A percentile compares a stretch with the other conserved stretches of the same genome.
Conservation (phyloP, 257 asterid species). For the Knoxia roxburghii region DNA sequence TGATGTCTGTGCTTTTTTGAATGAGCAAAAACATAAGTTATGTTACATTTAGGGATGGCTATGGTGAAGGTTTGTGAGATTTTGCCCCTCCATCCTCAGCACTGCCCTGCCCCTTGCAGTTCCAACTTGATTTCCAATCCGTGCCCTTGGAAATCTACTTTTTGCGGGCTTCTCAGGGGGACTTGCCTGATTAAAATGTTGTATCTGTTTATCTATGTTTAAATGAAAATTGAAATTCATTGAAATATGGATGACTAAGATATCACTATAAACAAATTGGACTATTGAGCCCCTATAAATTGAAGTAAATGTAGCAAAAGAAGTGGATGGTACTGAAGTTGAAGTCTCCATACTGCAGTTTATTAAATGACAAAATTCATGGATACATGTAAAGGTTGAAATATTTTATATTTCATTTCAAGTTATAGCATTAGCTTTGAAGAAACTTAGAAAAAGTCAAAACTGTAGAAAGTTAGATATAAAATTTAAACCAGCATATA, state of each 20-base stretch:
- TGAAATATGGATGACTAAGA: not conserved
- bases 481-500: too few relatives aligned
- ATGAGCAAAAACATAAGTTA: not conserved
- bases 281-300: not conserved
- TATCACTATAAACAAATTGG: not conserved
- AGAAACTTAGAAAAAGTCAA: not conserved
- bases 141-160: too few relatives aligned
- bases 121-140: not conserved
- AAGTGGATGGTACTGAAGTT: too few relatives aligned
- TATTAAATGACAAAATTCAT: not conserved
- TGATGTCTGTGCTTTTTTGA: constrained; percentile 22
- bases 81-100: too few relatives aligned
- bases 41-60: not conserved
- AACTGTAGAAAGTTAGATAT: not conserved
- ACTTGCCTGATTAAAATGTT: not conserved
- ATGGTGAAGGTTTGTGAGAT: not conserved
- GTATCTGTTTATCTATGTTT: not conserved
- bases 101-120: not conserved
- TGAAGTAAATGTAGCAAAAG: not conserved
- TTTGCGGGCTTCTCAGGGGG: not conserved
- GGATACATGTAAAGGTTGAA: not conserved
- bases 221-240: not conserved
- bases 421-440: too few relatives aligned
- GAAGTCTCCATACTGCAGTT: not conserved
- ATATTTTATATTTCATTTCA: not conserved